These are phyloP conservation scores for Pelargonium australe DNA, from an alignment of 441 rosid genomes.

Conservation along the genomic window DNA sequence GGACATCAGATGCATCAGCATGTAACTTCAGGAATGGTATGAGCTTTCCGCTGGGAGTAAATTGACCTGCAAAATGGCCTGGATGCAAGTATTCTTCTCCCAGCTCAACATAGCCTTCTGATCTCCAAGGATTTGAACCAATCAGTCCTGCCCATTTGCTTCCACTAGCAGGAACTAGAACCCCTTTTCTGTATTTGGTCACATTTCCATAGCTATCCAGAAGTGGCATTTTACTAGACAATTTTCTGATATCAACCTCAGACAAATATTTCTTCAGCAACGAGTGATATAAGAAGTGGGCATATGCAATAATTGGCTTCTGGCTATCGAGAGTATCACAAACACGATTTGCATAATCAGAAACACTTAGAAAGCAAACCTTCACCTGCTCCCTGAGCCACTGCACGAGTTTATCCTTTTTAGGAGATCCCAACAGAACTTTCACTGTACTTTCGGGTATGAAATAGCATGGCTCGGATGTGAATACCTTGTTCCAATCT, in stretches of 20 bases:
- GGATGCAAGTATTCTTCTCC: slow-evolving; percentile 42
- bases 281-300: slow-evolving; percentile 51
- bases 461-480: slow-evolving; percentile 28
- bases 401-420: slow-evolving; percentile 16
- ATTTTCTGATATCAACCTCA: slow-evolving; percentile 9
- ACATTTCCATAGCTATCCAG: slow-evolving; percentile 45
- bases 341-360: slow-evolving; percentile 27
- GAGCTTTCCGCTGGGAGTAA: slow-evolving; percentile 27
- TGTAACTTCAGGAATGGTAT: slow-evolving; percentile 31
- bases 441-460: slow-evolving; percentile 33
- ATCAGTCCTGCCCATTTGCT: slow-evolving; percentile 55
- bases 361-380: slow-evolving; percentile 18
- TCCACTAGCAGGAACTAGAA: slow-evolving; percentile 57
- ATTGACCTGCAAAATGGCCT: slow-evolving; percentile 32
- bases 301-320: slow-evolving; percentile 37
- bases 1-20: slow-evolving; percentile 41
- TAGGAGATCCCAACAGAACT: slow-evolving; percentile 23
- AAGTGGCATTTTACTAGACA: slow-evolving; percentile 45
- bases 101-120: slow-evolving; percentile 41
- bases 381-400: slow-evolving; percentile 38
- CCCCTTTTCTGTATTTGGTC: slow-evolving; percentile 19
- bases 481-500: slow-evolving; percentile 47
- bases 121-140: slow-evolving; percentile 49
- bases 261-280: slow-evolving; percentile 19
- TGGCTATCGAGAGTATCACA: slow-evolving; percentile 24